A percentile compares a stretch with the other conserved stretches of the same genome.
Evolutionary conservation across 306 rosid species (phyloP).

Genomic region (Acacia acuminata): DNA sequence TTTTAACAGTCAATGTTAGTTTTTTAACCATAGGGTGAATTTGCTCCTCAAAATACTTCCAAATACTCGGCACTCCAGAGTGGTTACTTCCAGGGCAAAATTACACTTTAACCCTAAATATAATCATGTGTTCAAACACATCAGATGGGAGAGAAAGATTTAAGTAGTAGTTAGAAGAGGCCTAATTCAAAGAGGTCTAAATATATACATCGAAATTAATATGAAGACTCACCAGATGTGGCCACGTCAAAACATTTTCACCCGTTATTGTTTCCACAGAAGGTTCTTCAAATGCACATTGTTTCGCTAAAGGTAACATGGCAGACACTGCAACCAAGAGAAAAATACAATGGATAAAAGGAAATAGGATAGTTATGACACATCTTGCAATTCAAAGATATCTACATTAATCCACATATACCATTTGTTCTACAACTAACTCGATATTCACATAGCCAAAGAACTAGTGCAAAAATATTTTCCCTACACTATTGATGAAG

Average conservation of each 20-base stretch:
- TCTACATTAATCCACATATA: not conserved
- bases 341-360: conserved; percentile 11
- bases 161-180: not conserved
- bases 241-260: conserved; percentile 98
- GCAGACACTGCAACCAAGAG: conserved; percentile 83
- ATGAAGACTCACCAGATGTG: conserved; percentile 73
- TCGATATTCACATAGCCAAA: not conserved
- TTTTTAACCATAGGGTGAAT: too few relatives aligned
- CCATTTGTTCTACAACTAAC: not conserved
- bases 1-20: too few relatives aligned
- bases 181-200: not conserved
- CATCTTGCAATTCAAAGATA: not conserved
- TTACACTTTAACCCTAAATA: too few relatives aligned
- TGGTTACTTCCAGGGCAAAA: too few relatives aligned
- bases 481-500: not conserved
- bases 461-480: not conserved
- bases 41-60: too few relatives aligned
- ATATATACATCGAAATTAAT: not conserved
- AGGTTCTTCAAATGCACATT: conserved; percentile 98
- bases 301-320: conserved; percentile 92
- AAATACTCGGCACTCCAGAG: too few relatives aligned
- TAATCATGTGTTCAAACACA: too few relatives aligned
- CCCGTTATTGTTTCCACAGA: conserved; percentile 88
- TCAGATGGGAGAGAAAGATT: not conserved
- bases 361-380: not conserved